Evolutionary conservation across 2,329 filamentous ascomycete species (phyloP).

Genomic region (Daldinia sp.): DNA sequence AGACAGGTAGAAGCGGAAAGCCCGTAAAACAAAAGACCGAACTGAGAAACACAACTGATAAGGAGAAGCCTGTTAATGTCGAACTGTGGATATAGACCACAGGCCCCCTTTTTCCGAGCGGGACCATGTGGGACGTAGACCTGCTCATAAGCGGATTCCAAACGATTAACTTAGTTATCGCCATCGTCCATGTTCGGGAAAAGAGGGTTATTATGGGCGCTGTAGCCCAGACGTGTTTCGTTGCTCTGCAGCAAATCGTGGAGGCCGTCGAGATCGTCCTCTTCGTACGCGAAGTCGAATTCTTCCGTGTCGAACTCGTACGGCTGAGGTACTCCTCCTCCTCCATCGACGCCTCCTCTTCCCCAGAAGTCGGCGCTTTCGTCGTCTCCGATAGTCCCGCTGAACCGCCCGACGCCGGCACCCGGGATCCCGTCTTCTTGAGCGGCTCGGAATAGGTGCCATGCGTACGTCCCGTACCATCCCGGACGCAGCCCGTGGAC

Average conservation of each 20-base stretch:
- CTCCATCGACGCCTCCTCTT: too few species aligned
- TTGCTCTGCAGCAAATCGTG: background rate
- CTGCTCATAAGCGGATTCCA: background rate
- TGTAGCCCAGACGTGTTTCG: background rate
- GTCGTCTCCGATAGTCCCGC: slow-evolving; percentile 49
- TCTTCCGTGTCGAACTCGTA: background rate
- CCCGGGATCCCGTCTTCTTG: slow-evolving; percentile 52
- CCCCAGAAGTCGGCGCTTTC: too few species aligned
- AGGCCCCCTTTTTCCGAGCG: background rate
- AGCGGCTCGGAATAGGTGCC: slow-evolving; percentile 51
- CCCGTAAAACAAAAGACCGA: background rate
- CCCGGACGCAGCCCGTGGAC: slow-evolving; percentile 55
- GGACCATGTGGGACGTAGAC: background rate
- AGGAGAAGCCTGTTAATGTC: background rate
- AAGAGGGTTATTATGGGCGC: background rate
- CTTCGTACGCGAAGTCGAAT: background rate
- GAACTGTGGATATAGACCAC: background rate
- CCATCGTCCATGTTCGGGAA: background rate
- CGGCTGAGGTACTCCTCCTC: background rate
- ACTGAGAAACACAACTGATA: background rate
- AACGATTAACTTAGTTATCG: background rate
- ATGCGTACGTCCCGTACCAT: slow-evolving; percentile 55
- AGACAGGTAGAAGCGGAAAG: background rate
- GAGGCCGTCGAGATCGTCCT: background rate
- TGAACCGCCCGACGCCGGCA: slow-evolving; percentile 58